Evolutionary conservation across 1,284 basidiomycete genomes (phyloP).

Genomic region (Pseudozyma sp.): DNA sequence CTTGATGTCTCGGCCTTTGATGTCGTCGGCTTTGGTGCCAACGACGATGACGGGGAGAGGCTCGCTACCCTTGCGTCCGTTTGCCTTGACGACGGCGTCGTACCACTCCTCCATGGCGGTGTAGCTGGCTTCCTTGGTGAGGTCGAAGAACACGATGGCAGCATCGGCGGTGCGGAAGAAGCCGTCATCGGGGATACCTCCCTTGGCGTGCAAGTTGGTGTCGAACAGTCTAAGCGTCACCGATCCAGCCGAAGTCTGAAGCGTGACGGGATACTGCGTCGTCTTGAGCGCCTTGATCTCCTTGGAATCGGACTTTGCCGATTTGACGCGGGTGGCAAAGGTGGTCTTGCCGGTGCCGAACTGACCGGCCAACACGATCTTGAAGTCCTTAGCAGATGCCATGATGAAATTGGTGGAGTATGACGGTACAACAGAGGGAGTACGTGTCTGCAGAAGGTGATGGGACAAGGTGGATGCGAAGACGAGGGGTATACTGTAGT

Average conservation of each 20-base stretch:
- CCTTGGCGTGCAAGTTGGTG: slow-evolving; percentile 52
- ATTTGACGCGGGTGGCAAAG: slow-evolving; percentile 49
- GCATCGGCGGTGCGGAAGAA: slow-evolving; percentile 52
- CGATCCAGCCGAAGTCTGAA: slow-evolving; percentile 45
- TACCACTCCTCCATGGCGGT: slow-evolving; percentile 50
- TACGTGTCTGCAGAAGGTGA: too few relatives aligned
- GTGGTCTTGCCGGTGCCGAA: slow-evolving; percentile 49
- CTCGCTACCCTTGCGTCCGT: slow-evolving; percentile 46
- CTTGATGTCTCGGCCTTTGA: slow-evolving; percentile 52
- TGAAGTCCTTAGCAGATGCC: slow-evolving; percentile 44
- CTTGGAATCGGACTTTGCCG: slow-evolving; percentile 38
- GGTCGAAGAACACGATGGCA: slow-evolving; percentile 45
- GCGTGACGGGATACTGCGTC: slow-evolving; percentile 40
- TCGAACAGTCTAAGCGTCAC: slow-evolving; percentile 47
- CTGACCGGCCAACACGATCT: slow-evolving; percentile 48
- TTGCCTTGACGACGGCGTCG: slow-evolving; percentile 47
- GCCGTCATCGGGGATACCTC: slow-evolving; percentile 47
- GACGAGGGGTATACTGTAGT: too few relatives aligned
- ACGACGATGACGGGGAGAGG: slow-evolving; percentile 48
- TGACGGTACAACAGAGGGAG: too few relatives aligned
- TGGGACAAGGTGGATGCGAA: too few relatives aligned
- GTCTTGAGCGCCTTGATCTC: slow-evolving; percentile 54
- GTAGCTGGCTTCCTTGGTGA: slow-evolving; percentile 43
- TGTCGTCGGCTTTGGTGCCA: slow-evolving; percentile 48
- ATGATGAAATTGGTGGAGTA: slow-evolving; percentile 1